A percentile compares a stretch with the other conserved stretches of the same genome.
phyloP scores from a whole-genome alignment of 805 yeast genomes.

The Tetrapisispora nanseiensis region DNA sequence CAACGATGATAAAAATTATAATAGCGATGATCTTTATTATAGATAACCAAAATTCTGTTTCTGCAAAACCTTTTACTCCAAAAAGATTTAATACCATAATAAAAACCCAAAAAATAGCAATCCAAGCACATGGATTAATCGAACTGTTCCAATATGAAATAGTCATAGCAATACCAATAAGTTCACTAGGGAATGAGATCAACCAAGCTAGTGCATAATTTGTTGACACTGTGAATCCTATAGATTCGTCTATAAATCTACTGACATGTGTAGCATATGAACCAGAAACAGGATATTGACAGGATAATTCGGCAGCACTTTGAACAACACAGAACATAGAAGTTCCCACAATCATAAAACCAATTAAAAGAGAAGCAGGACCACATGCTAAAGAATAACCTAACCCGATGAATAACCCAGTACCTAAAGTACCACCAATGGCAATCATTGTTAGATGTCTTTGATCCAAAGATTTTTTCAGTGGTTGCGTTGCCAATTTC shows the following conservation, averaged over 20 bases:
- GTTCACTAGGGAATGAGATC: constrained; percentile 43
- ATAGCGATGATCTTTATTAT: constrained; percentile 37
- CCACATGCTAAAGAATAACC: constrained; percentile 40
- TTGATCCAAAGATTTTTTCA: constrained; percentile 4
- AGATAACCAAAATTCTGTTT: constrained; percentile 41
- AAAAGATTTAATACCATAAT: constrained; percentile 40
- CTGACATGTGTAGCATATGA: constrained; percentile 49
- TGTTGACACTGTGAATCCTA: constrained; percentile 57
- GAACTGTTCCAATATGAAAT: constrained; percentile 35
- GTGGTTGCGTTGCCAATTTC: constrained; percentile 5
- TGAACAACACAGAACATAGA: constrained; percentile 49
- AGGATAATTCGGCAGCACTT: constrained; percentile 53
- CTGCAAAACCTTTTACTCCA: constrained; percentile 47
- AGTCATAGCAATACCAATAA: constrained; percentile 46
- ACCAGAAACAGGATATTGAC: constrained; percentile 47
- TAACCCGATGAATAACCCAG: constrained; percentile 51
- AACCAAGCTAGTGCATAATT: constrained; percentile 49
- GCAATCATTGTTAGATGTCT: constrained; percentile 35
- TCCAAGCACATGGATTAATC: constrained; percentile 21
- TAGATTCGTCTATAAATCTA: constrained; percentile 44
- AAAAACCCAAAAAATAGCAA: constrained; percentile 21
- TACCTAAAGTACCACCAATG: constrained; percentile 76
- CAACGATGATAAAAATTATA: constrained; percentile 41
- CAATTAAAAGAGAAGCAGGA: constrained; percentile 40
- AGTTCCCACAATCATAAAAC: constrained; percentile 44